Base-by-base conservation (phyloP, 2,329 filamentous ascomycete species). In the Chalaropsis thielavioides region DNA sequence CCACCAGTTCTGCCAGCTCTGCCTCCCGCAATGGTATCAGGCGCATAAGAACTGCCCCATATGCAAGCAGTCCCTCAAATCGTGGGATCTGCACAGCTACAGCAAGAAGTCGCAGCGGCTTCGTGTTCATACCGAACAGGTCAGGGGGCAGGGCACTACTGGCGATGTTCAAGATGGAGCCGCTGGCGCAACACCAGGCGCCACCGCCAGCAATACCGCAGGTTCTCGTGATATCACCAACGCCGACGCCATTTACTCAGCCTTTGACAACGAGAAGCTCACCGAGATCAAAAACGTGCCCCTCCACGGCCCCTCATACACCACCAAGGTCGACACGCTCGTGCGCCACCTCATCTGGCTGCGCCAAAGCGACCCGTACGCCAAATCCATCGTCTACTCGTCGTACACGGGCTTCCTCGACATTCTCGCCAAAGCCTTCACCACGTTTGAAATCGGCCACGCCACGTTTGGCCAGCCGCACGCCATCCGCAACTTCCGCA, bases 361-460 rank as follows among this genome's bases (percentile, higher is more conserved):
- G 22, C 84, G 92, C 1, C 80, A 88, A 69, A 84, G 89, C 60
- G 91, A 96, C 69, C 89, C 90, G 0, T 90, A 90, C 0, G 85
- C 90, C 10, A 97, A 97, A 72, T 89, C 89, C 0, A 88, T 99
- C 72, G 81, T 97, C n/a, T 99, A 96, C 74, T 95, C 90, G 0
- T 92, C 97, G 75, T 82, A 70, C 60, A 74, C 70, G 35, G 31
- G 89, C 64, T 97, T 96, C 70, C 78, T 97, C 1, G 77, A 81
- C 0, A 84, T 95, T 6, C 79, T 97, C 0, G 80, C 80, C 8
- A 79, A 79, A 10, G 92, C 91, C 0, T 86, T 97, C 62, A 72
- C 74, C 1, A 79, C 81, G 3, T 89, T 90, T 74, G 82, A 83
- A 61, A 92, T 99, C 68, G 85, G 86, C 0, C 86, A 81, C 70